phyloP scores from a whole-genome alignment of 2,329 filamentous ascomycete genomes.

The Didymosphaeria variabile region DNA sequence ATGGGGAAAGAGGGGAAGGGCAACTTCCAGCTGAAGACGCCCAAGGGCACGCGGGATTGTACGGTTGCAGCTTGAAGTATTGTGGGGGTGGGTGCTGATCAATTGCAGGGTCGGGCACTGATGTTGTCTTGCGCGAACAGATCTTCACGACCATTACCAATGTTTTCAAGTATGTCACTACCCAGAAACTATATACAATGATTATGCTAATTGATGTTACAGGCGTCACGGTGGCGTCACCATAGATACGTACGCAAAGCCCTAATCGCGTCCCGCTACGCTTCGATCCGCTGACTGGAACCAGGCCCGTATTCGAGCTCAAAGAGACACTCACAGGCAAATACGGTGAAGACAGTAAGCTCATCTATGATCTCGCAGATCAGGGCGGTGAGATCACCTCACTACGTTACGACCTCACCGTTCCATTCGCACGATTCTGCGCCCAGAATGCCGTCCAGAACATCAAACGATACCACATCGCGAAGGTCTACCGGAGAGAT shows the following conservation, averaged over 20 bases:
- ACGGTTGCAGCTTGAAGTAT: conserved; percentile 64
- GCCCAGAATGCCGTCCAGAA: conserved; percentile 88
- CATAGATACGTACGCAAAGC: conserved; percentile 64
- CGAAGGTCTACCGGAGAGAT: conserved; percentile 86
- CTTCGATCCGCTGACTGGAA: conserved; percentile 7
- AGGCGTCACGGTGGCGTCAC: conserved; percentile 60
- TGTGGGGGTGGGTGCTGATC: conserved; percentile 59
- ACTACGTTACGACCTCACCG: conserved; percentile 85
- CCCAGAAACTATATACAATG: conserved; percentile 81
- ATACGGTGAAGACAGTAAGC: conserved; percentile 91
- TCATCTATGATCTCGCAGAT: conserved; percentile 89
- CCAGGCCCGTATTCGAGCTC: conserved; percentile 78
- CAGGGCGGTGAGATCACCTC: conserved; percentile 88
- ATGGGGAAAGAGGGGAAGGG: conserved; percentile 58
- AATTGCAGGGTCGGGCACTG: conserved; percentile 40
- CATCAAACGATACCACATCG: conserved; percentile 95
- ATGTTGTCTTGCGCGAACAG: conserved; percentile 47
- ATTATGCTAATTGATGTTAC: conserved; percentile 77
- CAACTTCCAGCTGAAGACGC: conserved; percentile 79
- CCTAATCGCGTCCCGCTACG: background rate
- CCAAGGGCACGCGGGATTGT: conserved; percentile 92
- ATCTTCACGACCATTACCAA: conserved; percentile 47
- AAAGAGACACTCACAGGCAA: conserved; percentile 88
- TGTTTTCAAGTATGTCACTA: conserved; percentile 61
- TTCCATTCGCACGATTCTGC: conserved; percentile 90